phyloP scores from a whole-genome alignment of 2,329 filamentous ascomycete species.

The Aulographum hederae region DNA sequence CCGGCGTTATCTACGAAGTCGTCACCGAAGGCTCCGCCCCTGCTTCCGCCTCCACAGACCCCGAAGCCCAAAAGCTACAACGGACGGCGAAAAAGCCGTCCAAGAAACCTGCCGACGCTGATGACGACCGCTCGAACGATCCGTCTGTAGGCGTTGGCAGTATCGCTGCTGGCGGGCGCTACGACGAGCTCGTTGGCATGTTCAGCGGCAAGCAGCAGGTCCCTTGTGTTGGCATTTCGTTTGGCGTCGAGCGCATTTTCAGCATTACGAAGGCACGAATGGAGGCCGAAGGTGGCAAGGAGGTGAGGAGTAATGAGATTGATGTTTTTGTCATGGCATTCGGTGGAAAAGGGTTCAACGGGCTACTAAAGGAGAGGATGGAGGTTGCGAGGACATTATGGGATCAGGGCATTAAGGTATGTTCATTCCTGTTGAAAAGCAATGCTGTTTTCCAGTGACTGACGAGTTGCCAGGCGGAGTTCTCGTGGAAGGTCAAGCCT shows the following conservation, averaged over 20 bases:
- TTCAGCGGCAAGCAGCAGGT: constrained; percentile 73
- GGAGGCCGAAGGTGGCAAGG: constrained; percentile 34
- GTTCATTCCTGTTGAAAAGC: too few species aligned
- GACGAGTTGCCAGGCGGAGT: constrained; percentile 64
- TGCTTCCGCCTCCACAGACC: constrained; percentile 19
- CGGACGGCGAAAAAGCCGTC: constrained; percentile 28
- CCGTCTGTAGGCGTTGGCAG: constrained; percentile 72
- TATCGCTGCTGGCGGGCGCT: constrained; percentile 76
- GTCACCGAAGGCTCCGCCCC: constrained; percentile 62
- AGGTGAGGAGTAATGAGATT: constrained; percentile 51
- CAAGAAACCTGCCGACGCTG: constrained; percentile 26
- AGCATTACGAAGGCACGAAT: constrained; percentile 70
- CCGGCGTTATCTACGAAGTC: constrained; percentile 78
- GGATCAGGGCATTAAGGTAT: constrained; percentile 81
- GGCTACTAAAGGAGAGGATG: constrained; percentile 71
- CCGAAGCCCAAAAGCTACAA: constrained; percentile 25
- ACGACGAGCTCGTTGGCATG: constrained; percentile 89
- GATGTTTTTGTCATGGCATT: constrained; percentile 95
- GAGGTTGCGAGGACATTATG: constrained; percentile 58
- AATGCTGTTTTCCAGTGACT: constrained; percentile 6
- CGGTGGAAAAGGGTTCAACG: constrained; percentile 68
- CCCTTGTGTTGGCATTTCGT: constrained; percentile 81
- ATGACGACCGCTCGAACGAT: constrained; percentile 58
- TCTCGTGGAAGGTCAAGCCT: constrained; percentile 76
- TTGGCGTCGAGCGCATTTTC: constrained; percentile 91